Conservation (phyloP, 345 rosid species). For the Salix viminalis region DNA sequence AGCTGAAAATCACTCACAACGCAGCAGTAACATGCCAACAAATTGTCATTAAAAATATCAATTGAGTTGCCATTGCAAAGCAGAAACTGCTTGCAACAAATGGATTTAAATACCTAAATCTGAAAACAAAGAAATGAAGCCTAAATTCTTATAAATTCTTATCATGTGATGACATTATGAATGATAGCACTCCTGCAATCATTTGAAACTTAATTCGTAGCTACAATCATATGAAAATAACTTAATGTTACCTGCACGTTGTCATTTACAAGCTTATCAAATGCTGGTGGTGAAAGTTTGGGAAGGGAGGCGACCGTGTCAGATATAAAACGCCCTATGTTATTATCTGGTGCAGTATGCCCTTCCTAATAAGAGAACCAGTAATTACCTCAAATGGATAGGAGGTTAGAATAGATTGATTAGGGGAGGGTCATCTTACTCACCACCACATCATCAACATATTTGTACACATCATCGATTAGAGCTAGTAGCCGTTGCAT, state of each 20-base stretch:
- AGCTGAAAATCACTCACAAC: neutral
- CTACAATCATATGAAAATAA: neutral
- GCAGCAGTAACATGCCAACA: neutral
- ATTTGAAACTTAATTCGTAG: neutral
- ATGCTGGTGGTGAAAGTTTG: slow-evolving; percentile 59
- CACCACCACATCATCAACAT: slow-evolving; percentile 87
- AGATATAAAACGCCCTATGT: slow-evolving; percentile 64
- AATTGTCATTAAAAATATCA: neutral
- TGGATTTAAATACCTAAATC: neutral
- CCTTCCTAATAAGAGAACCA: slow-evolving; percentile 56
- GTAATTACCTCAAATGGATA: slow-evolving; percentile 2
- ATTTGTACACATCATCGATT: slow-evolving; percentile 66
- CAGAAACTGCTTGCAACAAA: too few species aligned
- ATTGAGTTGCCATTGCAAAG: neutral
- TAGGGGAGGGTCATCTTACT: slow-evolving; percentile 14
- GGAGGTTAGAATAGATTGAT: neutral
- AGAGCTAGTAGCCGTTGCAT: slow-evolving; percentile 66
- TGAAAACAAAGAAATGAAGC: neutral
- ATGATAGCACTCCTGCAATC: neutral
- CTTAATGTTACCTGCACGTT: slow-evolving; percentile 64
- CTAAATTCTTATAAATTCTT: neutral
- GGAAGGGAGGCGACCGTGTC: slow-evolving; percentile 72
- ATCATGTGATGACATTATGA: neutral
- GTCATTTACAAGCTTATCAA: slow-evolving; percentile 84
- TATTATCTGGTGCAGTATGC: slow-evolving; percentile 57